Percentiles rank a stretch among this genome's conserved stretches.
Evolutionary conservation across 2,329 filamentous ascomycete species (phyloP).

Genomic region (Aspergillaceae sp.): DNA sequence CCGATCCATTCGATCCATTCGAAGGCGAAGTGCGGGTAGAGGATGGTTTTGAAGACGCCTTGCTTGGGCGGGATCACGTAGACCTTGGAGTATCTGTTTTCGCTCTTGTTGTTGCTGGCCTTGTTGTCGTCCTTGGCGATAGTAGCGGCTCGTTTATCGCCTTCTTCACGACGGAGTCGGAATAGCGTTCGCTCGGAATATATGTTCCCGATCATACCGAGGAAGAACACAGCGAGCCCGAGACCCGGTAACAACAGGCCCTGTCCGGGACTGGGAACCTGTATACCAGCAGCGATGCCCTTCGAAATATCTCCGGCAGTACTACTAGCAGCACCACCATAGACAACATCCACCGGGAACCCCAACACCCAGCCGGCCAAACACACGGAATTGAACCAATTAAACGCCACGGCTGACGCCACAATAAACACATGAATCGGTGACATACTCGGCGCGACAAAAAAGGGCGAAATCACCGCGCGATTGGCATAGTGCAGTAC

Average conservation of each 20-base stretch:
- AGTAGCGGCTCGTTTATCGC: conserved; percentile 36
- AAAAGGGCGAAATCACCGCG: conserved; percentile 69
- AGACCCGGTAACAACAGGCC: conserved; percentile 38
- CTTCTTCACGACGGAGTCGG: conserved; percentile 68
- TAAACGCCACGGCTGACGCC: conserved; percentile 59
- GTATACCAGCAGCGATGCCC: too few species aligned
- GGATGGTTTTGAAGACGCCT: conserved; percentile 70
- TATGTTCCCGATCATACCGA: conserved; percentile 72
- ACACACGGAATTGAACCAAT: conserved; percentile 68
- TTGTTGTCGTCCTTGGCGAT: conserved; percentile 19
- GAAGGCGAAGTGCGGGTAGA: conserved; percentile 90
- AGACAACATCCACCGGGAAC: conserved; percentile 51
- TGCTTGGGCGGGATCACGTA: conserved; percentile 77
- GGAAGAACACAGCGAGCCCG: conserved; percentile 66
- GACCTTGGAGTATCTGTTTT: conserved; percentile 61
- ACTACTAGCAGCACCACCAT: conserved; percentile 8
- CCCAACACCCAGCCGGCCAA: conserved; percentile 75
- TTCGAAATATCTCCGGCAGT: too few species aligned
- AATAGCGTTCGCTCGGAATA: conserved; percentile 85
- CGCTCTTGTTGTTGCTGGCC: conserved; percentile 16
- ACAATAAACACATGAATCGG: conserved; percentile 70
- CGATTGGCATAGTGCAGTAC: conserved; percentile 86
- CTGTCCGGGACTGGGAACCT: too few species aligned
- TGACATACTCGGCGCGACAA: conserved; percentile 81
- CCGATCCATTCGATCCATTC: conserved; percentile 97